phyloP scores from a whole-genome alignment of 169 alveolate species.

The Perkinsus olseni region DNA sequence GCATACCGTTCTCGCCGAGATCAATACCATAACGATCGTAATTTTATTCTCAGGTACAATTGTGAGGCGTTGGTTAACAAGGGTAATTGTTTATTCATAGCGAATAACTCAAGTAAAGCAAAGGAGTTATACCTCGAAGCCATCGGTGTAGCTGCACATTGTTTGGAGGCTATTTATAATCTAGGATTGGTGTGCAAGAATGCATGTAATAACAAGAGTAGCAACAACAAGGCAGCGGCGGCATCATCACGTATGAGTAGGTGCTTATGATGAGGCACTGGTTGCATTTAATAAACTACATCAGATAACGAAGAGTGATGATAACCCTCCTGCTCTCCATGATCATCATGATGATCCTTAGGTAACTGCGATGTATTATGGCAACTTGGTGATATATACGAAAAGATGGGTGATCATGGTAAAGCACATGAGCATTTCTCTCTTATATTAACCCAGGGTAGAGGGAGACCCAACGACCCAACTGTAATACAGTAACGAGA shows the following conservation, averaged over 20 bases:
- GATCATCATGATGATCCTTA: not conserved
- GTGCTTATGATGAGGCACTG: conserved; percentile 30
- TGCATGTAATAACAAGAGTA: conserved; percentile 31
- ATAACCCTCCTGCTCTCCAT: not conserved
- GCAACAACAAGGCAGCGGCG: conserved; percentile 39
- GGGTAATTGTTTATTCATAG: conserved; percentile 75
- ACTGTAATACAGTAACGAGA: no score
- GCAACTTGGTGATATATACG: conserved; percentile 74
- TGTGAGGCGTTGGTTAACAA: conserved; percentile 82
- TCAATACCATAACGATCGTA: no score
- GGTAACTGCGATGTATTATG: conserved; percentile 68
- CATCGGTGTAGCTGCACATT: conserved; percentile 84
- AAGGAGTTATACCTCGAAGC: conserved; percentile 78
- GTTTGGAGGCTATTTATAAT: conserved; percentile 83
- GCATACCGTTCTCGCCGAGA: no score
- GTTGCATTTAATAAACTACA: conserved; percentile 80
- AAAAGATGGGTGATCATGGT: conserved; percentile 67
- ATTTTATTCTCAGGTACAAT: conserved; percentile 40
- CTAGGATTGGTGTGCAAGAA: conserved; percentile 65
- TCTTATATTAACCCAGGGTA: conserved; percentile 58
- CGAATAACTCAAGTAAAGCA: conserved; percentile 72
- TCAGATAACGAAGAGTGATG: conserved; percentile 62
- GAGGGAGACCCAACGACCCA: conserved; percentile 68
- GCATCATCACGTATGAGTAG: conserved; percentile 11
- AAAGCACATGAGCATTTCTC: conserved; percentile 78